Percentiles rank a stretch among this genome's conserved stretches.
phyloP scores from a whole-genome alignment of 495 filamentous ascomycete genomes.

The Neurospora intermedia region DNA sequence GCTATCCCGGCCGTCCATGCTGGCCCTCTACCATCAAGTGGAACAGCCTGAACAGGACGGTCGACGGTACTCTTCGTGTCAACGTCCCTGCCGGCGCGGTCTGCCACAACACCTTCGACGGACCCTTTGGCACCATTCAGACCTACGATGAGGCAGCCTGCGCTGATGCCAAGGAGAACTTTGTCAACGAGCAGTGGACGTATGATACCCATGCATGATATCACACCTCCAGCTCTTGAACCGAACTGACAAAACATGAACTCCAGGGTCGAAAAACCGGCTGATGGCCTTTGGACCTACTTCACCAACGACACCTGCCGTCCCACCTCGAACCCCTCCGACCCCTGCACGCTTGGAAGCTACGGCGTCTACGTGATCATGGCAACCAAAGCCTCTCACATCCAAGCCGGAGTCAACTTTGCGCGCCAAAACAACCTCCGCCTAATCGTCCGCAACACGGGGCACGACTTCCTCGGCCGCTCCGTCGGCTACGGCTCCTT shows the following conservation, averaged over 20 bases:
- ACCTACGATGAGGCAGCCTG: constrained; percentile 22
- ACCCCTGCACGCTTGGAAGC: constrained; percentile 45
- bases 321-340: constrained; percentile 34
- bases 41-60: constrained; percentile 19
- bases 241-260: constrained; percentile 1
- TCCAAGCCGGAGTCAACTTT: constrained; percentile 41
- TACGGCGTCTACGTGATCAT: constrained; percentile 40
- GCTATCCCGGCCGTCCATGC: constrained; percentile 23
- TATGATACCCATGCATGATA: constrained; percentile 3
- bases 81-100: constrained; percentile 18
- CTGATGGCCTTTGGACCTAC: constrained; percentile 24
- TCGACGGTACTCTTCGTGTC: constrained; percentile 16
- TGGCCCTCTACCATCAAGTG: constrained; percentile 23
- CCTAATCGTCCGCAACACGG: constrained; percentile 51
- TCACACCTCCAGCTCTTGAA: neutral
- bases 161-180: constrained; percentile 15
- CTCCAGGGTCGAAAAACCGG: constrained; percentile 16
- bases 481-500: constrained; percentile 45
- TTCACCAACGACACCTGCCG: constrained; percentile 31
- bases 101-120: constrained; percentile 19
- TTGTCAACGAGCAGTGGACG: constrained; percentile 19
- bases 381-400: constrained; percentile 28
- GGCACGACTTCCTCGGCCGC: constrained; percentile 46
- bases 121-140: constrained; percentile 13
- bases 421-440: constrained; percentile 44